Conservation (phyloP, 768 basidiomycete species). For the Kwoniella sp. region DNA sequence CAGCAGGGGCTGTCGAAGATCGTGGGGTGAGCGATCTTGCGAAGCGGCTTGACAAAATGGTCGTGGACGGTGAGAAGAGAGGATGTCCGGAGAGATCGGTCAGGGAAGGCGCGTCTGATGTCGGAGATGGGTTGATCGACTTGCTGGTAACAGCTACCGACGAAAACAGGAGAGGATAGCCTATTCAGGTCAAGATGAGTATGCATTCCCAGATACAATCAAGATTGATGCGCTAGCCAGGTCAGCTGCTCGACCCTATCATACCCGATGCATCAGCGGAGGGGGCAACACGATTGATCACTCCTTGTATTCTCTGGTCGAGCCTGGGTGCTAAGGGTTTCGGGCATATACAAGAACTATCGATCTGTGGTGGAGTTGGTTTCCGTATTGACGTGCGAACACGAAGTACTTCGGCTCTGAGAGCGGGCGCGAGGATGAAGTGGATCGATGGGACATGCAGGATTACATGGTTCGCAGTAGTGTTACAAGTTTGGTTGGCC, state of each 20-base stretch:
- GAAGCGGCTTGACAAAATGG: background rate
- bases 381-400: too few species aligned
- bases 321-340: background rate
- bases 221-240: background rate
- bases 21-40: background rate
- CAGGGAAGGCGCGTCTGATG: background rate
- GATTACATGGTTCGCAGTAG: background rate
- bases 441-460: too few species aligned
- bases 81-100: background rate
- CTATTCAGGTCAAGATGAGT: background rate
- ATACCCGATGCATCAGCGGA: background rate
- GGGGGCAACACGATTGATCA: background rate
- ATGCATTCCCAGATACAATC: background rate
- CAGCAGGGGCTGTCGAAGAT: background rate
- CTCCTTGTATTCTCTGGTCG: background rate
- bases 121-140: background rate
- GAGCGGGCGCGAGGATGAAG: too few species aligned
- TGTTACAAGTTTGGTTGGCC: slow-evolving; percentile 15
- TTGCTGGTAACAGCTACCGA: background rate
- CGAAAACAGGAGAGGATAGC: background rate
- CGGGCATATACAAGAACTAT: background rate
- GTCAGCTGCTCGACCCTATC: background rate
- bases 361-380: background rate
- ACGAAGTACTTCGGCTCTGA: too few species aligned
- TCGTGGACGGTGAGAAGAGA: background rate